Conservation (phyloP, 192 early-diverging fungal genomes). For the Polychytrium aggregatum region DNA sequence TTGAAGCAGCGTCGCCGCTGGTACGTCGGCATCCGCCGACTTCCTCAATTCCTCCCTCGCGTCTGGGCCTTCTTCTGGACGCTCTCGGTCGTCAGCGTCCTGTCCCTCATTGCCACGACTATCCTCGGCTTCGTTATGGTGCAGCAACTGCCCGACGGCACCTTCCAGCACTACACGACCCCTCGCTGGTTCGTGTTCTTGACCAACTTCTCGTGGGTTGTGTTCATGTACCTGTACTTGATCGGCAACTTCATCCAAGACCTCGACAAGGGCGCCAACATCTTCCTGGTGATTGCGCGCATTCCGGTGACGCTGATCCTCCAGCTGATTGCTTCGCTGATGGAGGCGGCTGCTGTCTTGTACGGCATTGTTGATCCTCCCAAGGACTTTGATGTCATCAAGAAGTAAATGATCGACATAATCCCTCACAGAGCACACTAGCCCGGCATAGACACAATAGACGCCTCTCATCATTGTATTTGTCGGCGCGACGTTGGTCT, state of each 20-base stretch:
- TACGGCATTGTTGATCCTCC: constrained; percentile 41
- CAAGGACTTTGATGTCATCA: constrained; percentile 42
- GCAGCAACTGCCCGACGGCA: too few relatives aligned
- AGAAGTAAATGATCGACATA: constrained; percentile 35
- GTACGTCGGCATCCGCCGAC: constrained; percentile 44
- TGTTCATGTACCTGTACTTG: constrained; percentile 42
- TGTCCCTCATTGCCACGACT: constrained; percentile 31
- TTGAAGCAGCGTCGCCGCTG: constrained; percentile 43
- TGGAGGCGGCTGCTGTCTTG: constrained; percentile 35
- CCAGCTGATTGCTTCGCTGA: constrained; percentile 29
- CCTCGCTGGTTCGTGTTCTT: constrained; percentile 44
- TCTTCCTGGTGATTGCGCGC: constrained; percentile 22
- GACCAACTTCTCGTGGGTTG: constrained; percentile 40
- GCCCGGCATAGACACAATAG: too few relatives aligned
- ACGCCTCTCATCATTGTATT: too few relatives aligned
- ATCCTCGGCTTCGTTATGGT: constrained; percentile 20
- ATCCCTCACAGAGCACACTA: too few relatives aligned
- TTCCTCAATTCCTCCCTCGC: constrained; percentile 37
- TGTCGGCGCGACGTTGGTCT: too few relatives aligned
- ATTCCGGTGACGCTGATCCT: constrained; percentile 34
- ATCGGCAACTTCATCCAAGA: constrained; percentile 42
- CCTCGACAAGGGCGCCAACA: constrained; percentile 33
- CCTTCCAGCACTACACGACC: constrained; percentile 21
- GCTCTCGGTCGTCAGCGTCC: constrained; percentile 33
- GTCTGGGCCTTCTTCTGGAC: constrained; percentile 46